Evolutionary conservation across 2,329 filamentous ascomycete species (phyloP).

Genomic region (Stemphylium lycopersici): DNA sequence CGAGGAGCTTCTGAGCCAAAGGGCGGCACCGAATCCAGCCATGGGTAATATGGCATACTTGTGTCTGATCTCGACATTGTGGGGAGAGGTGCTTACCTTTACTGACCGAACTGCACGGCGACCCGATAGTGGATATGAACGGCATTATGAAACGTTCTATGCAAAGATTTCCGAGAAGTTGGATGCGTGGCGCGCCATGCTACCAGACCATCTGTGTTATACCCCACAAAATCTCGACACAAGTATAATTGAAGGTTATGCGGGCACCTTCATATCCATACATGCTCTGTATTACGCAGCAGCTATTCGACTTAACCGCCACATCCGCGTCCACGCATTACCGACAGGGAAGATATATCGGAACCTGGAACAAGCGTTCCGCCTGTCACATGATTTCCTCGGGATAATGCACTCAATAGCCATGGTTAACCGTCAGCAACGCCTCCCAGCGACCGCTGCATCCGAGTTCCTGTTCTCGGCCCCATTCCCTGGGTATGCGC

Average conservation of each 20-base stretch:
- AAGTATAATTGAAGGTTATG: constrained; percentile 60
- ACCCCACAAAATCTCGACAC: constrained; percentile 63
- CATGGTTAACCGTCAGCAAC: constrained; percentile 33
- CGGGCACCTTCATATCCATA: constrained; percentile 66
- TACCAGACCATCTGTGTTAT: constrained; percentile 64
- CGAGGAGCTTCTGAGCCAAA: constrained; percentile 53
- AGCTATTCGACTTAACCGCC: constrained; percentile 69
- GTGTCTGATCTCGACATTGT: constrained; percentile 68
- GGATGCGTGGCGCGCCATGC: constrained; percentile 62
- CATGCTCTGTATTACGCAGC: constrained; percentile 71
- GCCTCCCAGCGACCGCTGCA: constrained; percentile 29
- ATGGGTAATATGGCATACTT: constrained; percentile 64
- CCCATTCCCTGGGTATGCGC: constrained; percentile 67
- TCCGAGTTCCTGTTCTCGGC: constrained; percentile 53
- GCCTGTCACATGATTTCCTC: constrained; percentile 38
- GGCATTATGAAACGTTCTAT: constrained; percentile 59
- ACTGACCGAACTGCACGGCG: constrained; percentile 61
- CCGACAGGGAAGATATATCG: constrained; percentile 36
- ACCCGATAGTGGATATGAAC: constrained; percentile 51
- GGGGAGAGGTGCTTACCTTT: constrained; percentile 68
- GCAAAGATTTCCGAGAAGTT: constrained; percentile 59
- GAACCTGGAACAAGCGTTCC: constrained; percentile 40
- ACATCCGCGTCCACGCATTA: constrained; percentile 49
- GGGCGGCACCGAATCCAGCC: constrained; percentile 40
- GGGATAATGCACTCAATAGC: constrained; percentile 44